Conservation (phyloP, 2,329 filamentous ascomycete species). For the Colletotrichum tofieldiae region DNA sequence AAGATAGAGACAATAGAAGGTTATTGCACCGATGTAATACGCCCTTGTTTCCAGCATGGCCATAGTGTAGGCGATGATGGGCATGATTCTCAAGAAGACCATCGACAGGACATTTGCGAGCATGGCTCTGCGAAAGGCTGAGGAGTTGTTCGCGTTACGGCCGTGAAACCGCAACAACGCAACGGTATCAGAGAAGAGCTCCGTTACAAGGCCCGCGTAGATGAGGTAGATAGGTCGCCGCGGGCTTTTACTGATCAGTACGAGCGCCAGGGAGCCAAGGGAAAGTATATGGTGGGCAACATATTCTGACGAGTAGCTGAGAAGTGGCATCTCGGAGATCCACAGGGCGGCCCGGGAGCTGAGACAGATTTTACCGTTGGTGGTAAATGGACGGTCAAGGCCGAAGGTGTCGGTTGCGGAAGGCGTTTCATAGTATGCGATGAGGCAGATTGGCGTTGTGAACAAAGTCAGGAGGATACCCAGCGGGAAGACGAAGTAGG, state of each 20-base stretch:
- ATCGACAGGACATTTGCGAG: slow-evolving; percentile 10
- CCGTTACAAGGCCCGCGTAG: slow-evolving; percentile 37
- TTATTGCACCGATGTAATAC: background rate
- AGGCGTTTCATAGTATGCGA: slow-evolving; percentile 28
- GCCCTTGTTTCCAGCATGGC: slow-evolving; percentile 13
- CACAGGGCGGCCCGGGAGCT: slow-evolving; percentile 37
- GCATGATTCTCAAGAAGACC: background rate
- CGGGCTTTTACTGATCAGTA: background rate
- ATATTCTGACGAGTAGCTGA: slow-evolving; percentile 39
- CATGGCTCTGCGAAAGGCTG: background rate
- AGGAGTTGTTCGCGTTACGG: background rate
- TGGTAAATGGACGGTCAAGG: slow-evolving; percentile 3
- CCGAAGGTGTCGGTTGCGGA: background rate
- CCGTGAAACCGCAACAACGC: slow-evolving; percentile 35
- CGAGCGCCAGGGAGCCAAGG: slow-evolving; percentile 21
- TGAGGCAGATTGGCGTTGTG: slow-evolving; percentile 27
- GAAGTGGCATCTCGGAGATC: slow-evolving; percentile 40
- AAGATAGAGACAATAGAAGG: slow-evolving; percentile 18
- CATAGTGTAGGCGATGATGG: background rate
- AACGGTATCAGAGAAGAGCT: slow-evolving; percentile 33
- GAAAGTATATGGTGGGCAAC: slow-evolving; percentile 41
- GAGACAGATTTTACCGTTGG: slow-evolving; percentile 33
- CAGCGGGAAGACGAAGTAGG: slow-evolving; percentile 40
- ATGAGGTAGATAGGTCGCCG: slow-evolving; percentile 35
- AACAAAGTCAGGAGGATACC: slow-evolving; percentile 32